Base-by-base conservation (phyloP, 179 eudicot genomes). In the Nepenthes alata region DNA sequence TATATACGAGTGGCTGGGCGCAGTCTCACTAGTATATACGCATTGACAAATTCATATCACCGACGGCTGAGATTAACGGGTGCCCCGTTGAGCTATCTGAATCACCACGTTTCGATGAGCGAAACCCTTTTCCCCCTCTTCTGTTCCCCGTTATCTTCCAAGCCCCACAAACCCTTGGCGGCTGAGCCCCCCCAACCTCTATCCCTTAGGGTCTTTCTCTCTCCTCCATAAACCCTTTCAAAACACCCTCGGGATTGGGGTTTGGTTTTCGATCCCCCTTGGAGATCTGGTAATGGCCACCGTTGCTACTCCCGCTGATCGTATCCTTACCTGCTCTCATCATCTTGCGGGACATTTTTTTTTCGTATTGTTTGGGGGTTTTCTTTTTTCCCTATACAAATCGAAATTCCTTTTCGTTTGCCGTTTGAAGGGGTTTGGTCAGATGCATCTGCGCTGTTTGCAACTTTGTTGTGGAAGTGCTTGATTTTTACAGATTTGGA, bases 241-340 rank as follows among this genome's bases (percentile, higher is more conserved):
- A 35, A 12, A 11, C 41, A 11, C 11, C 13, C 56, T 13, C 12
- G 44, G 37, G 11, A 14, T 64, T 53, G 63, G 72, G 72, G 68
- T 70, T 68, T 74, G 35, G 65, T 69, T 58, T 7, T 64, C 47
- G 57, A 50, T 35, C 62, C 60, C 55, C 35, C 52, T 47, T 49
- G 11, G 48, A 70, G 76, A 66, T 74, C 74, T 70, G 57, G 11
- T 66, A 70, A 86, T 86, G 89, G 94, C 94, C 11, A 15, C 87
- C 66, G 82, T 75, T 55, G 80, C 83, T 64, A 71, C 85, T 60
- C 70, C 83, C 8, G 74, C 85, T 47, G 86, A 81, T 75, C 86
- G 86, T 79, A 81, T 81, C 84, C 89, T 84, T 72, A 53, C 55
- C 48, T 0, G 5, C 35, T 12, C n/a, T 13, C 25, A 2, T 37